Base-by-base conservation (phyloP, 331 rosid species). In the Pyrus hybrid region DNA sequence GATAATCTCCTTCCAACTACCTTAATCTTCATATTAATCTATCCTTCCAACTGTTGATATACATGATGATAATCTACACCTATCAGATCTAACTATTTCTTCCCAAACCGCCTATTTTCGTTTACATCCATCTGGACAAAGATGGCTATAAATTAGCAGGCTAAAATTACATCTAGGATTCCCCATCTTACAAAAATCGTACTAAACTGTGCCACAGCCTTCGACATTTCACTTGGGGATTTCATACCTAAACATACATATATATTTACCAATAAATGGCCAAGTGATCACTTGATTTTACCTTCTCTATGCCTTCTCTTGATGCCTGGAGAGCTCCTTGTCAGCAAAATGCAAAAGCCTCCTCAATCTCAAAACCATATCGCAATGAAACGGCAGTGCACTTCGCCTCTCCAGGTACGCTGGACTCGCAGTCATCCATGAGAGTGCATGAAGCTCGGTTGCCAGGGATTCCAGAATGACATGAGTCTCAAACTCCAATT, bases 271-370 rank as follows among this genome's bases (percentile, higher is more conserved):
- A 43, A 57, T 29, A 58, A 7, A 47, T 11, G 54, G 76, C 73
- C 62, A 49, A 80, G 63, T 57, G 54, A 30, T 74, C 26, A 51
- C 41, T 73, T 57, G 45, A 67, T 66, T 74, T 76, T 54, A 64
- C 68, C 41, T 70, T 85, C 73, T 26, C 77, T 85, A 86, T 9
- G 91, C 85, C 86, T 95, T 95, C 70, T 89, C 97, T 5, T 86
- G 84, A 68, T 80, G 86, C 80, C 88, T 85, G 28, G 87, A 86
- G 45, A 92, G 91, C 86, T 92, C 97, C 70, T 85, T 94, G 77
- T 94, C 99, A 57, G 99, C 99, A 79, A 92, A 95, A 86, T 95
- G 97, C 83, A 95, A 93, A 58, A 95, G 94, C 80, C 99, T 83
- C 73, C 97, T 83, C 1, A 95, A 87, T 88, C 99, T 90, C 82